Conservation (phyloP, 345 rosid genomes). For the Cardamine resedifolia region DNA sequence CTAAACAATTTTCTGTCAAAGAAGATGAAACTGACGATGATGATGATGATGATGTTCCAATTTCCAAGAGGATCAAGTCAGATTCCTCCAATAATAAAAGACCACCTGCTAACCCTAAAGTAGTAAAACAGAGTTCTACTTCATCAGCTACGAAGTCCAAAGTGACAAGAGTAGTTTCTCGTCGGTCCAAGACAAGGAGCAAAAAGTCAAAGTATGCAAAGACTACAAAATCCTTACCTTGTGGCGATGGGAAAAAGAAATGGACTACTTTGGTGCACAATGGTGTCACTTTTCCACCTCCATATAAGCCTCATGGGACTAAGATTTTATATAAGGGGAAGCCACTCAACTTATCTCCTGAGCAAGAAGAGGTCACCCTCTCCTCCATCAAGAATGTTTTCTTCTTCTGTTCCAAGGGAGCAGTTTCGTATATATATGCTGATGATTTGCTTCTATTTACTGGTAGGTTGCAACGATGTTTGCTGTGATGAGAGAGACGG, state of each 20-base stretch:
- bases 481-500: constrained; percentile 89
- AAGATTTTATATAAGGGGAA: constrained; percentile 71
- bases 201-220: constrained; percentile 56
- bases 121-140: constrained; percentile 42
- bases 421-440: neutral
- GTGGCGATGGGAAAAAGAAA: constrained; percentile 84
- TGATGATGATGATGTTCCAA: constrained; percentile 67
- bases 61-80: constrained; percentile 64
- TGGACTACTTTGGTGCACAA: constrained; percentile 88
- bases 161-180: constrained; percentile 44
- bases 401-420: neutral
- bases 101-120: constrained; percentile 45
- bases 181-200: constrained; percentile 47
- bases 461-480: constrained; percentile 85
- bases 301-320: constrained; percentile 76
- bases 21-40: constrained; percentile 41
- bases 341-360: constrained; percentile 67
- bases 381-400: neutral
- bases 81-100: constrained; percentile 45
- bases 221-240: constrained; percentile 57
- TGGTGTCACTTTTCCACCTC: constrained; percentile 92
- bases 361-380: constrained; percentile 68
- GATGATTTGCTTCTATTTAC: constrained; percentile 22
- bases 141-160: constrained; percentile 45
- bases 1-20: neutral